phyloP scores from a whole-genome alignment of 495 filamentous ascomycete genomes.

The Coniosporium apollinis region DNA sequence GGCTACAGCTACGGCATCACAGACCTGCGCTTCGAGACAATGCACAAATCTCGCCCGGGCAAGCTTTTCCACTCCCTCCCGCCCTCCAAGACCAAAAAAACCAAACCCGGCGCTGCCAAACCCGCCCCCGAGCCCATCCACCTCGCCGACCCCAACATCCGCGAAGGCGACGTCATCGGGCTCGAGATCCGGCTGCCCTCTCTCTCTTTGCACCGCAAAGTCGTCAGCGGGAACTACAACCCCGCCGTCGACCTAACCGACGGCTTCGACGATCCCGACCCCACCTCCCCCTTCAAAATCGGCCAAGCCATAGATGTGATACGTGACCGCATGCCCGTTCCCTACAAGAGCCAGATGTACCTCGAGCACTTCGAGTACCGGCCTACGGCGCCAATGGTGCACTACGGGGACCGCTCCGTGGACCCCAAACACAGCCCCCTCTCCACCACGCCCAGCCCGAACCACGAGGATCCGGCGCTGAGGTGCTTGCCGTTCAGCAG shows the following conservation, averaged over 20 bases:
- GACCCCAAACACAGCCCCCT: constrained; percentile 5
- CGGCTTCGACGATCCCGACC: constrained; percentile 32
- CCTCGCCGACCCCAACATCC: constrained; percentile 22
- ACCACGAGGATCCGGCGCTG: constrained; percentile 52
- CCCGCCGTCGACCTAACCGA: constrained; percentile 52
- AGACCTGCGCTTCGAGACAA: constrained; percentile 75
- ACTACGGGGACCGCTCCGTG: constrained; percentile 54
- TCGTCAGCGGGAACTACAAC: constrained; percentile 78
- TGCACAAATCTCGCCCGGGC: constrained; percentile 82
- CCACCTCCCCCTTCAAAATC: constrained; percentile 14
- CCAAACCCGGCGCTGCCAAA: constrained; percentile 35
- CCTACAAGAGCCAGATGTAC: constrained; percentile 81
- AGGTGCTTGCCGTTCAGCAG: constrained; percentile 73
- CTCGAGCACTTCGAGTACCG: constrained; percentile 93
- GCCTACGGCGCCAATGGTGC: constrained; percentile 73
- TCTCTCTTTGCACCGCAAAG: constrained; percentile 63
- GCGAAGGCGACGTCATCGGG: constrained; percentile 86
- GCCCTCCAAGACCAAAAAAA: constrained; percentile 17
- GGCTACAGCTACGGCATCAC: constrained; percentile 91
- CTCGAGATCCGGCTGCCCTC: constrained; percentile 83
- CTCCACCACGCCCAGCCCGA: constrained; percentile 38
- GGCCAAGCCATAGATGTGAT: constrained; percentile 53
- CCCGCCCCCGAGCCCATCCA: constrained; percentile 28
- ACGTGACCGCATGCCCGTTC: constrained; percentile 83
- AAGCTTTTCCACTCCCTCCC: constrained; percentile 49